A percentile compares a stretch with the other conserved stretches of the same genome.
phyloP scores from a whole-genome alignment of 2,329 filamentous ascomycete genomes.

The Hypoxylon rubiginosum region DNA sequence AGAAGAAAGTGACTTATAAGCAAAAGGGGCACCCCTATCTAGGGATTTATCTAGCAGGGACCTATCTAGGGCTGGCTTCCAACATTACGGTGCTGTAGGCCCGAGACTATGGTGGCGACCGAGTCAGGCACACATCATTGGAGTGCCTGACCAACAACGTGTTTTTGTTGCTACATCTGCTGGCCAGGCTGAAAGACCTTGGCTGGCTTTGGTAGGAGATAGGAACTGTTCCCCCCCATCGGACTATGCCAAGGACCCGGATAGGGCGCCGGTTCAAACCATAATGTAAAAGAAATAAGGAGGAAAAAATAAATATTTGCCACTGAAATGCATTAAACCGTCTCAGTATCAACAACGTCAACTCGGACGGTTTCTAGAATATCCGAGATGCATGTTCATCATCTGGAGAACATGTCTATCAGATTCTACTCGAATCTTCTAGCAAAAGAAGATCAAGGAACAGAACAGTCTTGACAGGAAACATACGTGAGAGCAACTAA shows the following conservation, averaged over 20 bases:
- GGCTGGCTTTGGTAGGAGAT: constrained; percentile 22
- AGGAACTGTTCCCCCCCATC: constrained; percentile 19
- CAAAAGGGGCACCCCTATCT: no score
- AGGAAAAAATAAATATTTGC: constrained; percentile 14
- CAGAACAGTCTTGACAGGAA: background rate
- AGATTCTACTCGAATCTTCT: constrained; percentile 9
- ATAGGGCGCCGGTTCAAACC: constrained; percentile 21
- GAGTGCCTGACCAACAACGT: constrained; percentile 28
- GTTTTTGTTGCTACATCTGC: constrained; percentile 13
- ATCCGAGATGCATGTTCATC: constrained; percentile 13
- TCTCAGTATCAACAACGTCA: background rate
- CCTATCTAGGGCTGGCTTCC: background rate
- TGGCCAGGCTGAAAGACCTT: constrained; percentile 16
- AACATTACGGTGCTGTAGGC: constrained; percentile 11
- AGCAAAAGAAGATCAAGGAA: background rate
- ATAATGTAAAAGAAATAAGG: constrained; percentile 8
- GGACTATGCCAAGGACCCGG: constrained; percentile 34
- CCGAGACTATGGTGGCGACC: constrained; percentile 31
- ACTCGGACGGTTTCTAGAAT: constrained; percentile 11
- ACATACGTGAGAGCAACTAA: constrained; percentile 18
- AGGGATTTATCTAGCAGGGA: no score
- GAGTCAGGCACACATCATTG: constrained; percentile 34
- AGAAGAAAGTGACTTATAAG: background rate
- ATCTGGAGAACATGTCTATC: no score
- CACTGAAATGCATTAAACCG: constrained; percentile 15